These are phyloP conservation scores for Ophiostoma sp. DNA, from an alignment of 2,329 filamentous ascomycete species.

Conservation along the genomic window DNA sequence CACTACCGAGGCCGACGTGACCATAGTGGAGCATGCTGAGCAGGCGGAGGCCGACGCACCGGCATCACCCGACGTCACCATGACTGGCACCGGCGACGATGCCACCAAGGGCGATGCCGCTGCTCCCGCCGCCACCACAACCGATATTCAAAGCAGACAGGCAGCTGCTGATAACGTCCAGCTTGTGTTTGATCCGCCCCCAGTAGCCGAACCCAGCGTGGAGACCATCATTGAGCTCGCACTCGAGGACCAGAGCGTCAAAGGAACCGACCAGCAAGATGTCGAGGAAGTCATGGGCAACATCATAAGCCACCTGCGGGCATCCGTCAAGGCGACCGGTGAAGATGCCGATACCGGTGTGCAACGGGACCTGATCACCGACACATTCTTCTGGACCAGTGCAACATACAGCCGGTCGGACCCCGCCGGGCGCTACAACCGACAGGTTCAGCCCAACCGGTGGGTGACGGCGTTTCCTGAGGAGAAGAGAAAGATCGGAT, in stretches of 20 bases:
- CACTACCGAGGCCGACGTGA: background rate
- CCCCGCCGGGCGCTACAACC: constrained; percentile 45
- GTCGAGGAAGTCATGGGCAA: constrained; percentile 95
- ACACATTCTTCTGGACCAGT: constrained; percentile 65
- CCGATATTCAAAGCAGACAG: background rate
- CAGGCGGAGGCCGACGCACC: background rate
- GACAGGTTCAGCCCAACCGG: constrained; percentile 56
- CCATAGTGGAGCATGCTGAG: constrained; percentile 4
- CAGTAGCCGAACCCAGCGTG: constrained; percentile 40
- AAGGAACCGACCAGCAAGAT: constrained; percentile 77
- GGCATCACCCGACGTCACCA: background rate
- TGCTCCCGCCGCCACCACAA: background rate
- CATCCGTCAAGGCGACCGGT: constrained; percentile 74
- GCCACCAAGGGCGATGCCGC: constrained; percentile 23
- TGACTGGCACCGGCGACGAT: constrained; percentile 12
- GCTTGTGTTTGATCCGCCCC: constrained; percentile 27
- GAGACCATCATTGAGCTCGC: constrained; percentile 50
- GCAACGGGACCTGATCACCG: constrained; percentile 77
- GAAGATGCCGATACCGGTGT: constrained; percentile 64
- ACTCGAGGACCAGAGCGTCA: constrained; percentile 48
- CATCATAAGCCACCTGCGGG: constrained; percentile 85
- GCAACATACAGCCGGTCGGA: constrained; percentile 60
- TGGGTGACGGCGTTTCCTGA: constrained; percentile 62
- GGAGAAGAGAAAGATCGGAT: constrained; percentile 54
- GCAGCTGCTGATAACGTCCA: background rate